phyloP scores from a whole-genome alignment of 306 rosid genomes.

The Cicer chorassanicum region DNA sequence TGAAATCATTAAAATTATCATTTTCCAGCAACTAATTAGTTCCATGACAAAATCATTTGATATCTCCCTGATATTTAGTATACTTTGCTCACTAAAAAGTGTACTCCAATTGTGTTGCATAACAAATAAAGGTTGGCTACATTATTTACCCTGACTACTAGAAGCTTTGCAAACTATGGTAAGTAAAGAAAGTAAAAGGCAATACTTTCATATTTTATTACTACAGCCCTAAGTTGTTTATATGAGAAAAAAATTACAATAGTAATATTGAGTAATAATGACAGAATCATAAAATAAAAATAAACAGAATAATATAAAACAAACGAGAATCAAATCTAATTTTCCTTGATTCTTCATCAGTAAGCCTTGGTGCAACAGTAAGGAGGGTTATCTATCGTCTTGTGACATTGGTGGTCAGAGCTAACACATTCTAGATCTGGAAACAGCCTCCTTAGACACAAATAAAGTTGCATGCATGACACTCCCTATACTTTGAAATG shows the following conservation, averaged over 20 bases:
- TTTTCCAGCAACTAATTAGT: slow-evolving; percentile 34
- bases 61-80: slow-evolving; percentile 31
- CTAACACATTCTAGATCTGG: slow-evolving; percentile 13
- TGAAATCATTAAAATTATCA: slow-evolving; percentile 34
- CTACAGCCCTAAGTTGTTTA: too few species aligned
- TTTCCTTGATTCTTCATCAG: too few species aligned
- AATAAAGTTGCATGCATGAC: slow-evolving; percentile 10
- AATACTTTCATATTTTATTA: too few species aligned
- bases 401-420: slow-evolving; percentile 24
- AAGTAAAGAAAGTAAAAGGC: too few species aligned
- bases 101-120: slow-evolving; percentile 14
- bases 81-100: slow-evolving; percentile 30
- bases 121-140: slow-evolving; percentile 22
- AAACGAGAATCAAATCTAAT: too few species aligned
- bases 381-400: neutral
- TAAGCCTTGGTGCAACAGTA: slow-evolving; percentile 33
- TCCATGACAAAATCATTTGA: slow-evolving; percentile 35
- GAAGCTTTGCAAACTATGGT: slow-evolving; percentile 30
- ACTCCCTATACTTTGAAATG: slow-evolving; percentile 11
- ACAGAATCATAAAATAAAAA: too few species aligned
- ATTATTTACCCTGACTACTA: slow-evolving; percentile 10
- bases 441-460: slow-evolving; percentile 11
- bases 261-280: too few species aligned
- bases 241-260: too few species aligned
- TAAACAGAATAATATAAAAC: too few species aligned